Evolutionary conservation across 2,329 filamentous ascomycete genomes (phyloP).

Genomic region (Xylaria sp.): DNA sequence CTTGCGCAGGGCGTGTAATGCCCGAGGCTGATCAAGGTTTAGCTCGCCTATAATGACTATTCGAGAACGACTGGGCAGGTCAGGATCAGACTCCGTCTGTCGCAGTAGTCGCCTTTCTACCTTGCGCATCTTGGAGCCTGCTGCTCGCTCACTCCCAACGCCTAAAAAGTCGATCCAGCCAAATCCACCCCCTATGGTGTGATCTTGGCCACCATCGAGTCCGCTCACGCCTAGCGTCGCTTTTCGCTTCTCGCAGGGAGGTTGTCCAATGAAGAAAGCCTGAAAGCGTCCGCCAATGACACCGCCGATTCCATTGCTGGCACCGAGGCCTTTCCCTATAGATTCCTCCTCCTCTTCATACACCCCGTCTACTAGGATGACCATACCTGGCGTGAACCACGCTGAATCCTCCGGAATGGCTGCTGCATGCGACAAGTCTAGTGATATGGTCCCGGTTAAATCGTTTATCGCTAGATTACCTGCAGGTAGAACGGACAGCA

Average conservation of each 20-base stretch:
- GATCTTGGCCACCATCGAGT: constrained; percentile 60
- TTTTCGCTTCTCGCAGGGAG: constrained; percentile 84
- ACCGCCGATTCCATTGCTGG: constrained; percentile 82
- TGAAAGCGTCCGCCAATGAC: constrained; percentile 92
- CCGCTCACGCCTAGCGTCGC: constrained; percentile 75
- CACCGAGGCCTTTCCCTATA: constrained; percentile 71
- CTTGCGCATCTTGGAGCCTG: constrained; percentile 80
- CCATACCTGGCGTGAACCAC: constrained; percentile 96
- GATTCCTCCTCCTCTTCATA: constrained; percentile 91
- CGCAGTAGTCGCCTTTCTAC: constrained; percentile 73
- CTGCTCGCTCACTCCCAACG: constrained; percentile 84
- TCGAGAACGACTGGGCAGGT: constrained; percentile 51
- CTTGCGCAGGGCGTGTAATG: constrained; percentile 79
- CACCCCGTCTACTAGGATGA: constrained; percentile 91
- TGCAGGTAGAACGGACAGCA: constrained; percentile 80
- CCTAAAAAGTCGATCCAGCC: constrained; percentile 98
- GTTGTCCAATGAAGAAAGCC: constrained; percentile 87
- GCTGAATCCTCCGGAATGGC: constrained; percentile 84
- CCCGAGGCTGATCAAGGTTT: constrained; percentile 83
- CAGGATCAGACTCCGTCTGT: constrained; percentile 39
- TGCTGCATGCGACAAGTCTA: constrained; percentile 81
- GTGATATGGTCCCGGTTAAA: constrained; percentile 81
- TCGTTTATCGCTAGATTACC: constrained; percentile 85
- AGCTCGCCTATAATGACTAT: constrained; percentile 84
- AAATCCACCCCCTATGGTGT: constrained; percentile 78